Evolutionary conservation across 2,329 filamentous ascomycete species (phyloP), one percentile per base, ranked within the genome.

Genomic region (Graphiopsis chlorocephala): DNA sequence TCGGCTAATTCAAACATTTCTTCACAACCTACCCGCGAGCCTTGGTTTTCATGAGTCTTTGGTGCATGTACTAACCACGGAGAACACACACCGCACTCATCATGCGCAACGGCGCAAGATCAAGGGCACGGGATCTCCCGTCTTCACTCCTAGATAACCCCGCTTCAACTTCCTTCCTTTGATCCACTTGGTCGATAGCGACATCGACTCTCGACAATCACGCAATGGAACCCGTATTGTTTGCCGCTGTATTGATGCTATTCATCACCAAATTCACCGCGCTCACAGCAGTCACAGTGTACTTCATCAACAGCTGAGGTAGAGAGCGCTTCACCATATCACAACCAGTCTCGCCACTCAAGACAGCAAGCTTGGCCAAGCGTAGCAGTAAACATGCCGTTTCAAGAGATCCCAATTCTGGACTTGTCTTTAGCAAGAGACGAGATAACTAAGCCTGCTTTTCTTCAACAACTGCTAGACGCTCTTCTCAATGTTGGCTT

Each of bases 401-500:
- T 96, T 80, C 88, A 85, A 1, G 84, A 85, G 2, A 88, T 96
- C 65, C 92, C 92, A 1, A 85, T 95, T 61, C 83, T 96, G 38
- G 90, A 94, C 74, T 84, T 96, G 66, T 85, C 89, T 15, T 80
- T 85, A 25, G 89, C 91, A 45, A 80, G 82, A 68, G 79, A 87
- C 69, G 82, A 86, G 20, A 79, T 80, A 5, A 88, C 90, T 0
- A 96, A 95, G 78, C 84, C 90, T 2, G 80, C 79, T 33, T 95
- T 96, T 72, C 84, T 96, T 0, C 77, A 80, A 0, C 82, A 91
- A 62, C 83, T 96, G 33, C 89, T 90, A 17, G 82, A 90, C 76
- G 91, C 91, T 0, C 80, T 96, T 33, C 85, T 96, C 72, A 90
- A 94, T 75, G 90, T 96, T n/a, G 92, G 92, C 1, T 96, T 96